Conservation (phyloP, 495 filamentous ascomycete species). For the Penicillium taxi region DNA sequence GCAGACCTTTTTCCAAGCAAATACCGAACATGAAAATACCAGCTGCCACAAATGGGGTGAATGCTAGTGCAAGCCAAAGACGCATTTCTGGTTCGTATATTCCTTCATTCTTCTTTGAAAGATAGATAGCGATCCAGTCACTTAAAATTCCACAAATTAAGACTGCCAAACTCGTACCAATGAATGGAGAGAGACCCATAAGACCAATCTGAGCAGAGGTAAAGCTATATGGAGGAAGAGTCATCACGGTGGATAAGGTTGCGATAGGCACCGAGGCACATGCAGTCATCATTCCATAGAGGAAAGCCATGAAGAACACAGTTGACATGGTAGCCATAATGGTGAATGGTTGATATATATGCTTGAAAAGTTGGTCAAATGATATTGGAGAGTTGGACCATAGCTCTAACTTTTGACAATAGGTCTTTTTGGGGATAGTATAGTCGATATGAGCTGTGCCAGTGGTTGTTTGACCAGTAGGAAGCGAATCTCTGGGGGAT, state of each 20-base stretch:
- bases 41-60: conserved; percentile 18
- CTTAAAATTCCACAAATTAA: conserved; percentile 26
- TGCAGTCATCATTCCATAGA: conserved; percentile 29
- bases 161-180: conserved; percentile 28
- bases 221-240: conserved; percentile 32
- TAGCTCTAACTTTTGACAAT: conserved; percentile 10
- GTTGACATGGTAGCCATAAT: conserved; percentile 23
- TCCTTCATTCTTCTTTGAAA: conserved; percentile 25
- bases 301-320: conserved; percentile 27
- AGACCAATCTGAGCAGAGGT: conserved; percentile 27
- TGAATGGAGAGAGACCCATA: conserved; percentile 28
- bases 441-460: conserved; percentile 6
- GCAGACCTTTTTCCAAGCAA: conserved; percentile 19
- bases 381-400: conserved; percentile 15
- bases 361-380: conserved; percentile 11
- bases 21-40: conserved; percentile 30
- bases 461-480: background rate
- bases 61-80: conserved; percentile 19
- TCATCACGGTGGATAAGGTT: conserved; percentile 25
- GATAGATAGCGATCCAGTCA: conserved; percentile 23
- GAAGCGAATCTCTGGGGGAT: background rate
- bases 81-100: conserved; percentile 33
- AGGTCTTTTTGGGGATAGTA: conserved; percentile 14
- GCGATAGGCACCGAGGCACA: conserved; percentile 24
- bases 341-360: conserved; percentile 22